Base-by-base conservation (phyloP, 2,329 filamentous ascomycete species). In the Graphium sp. region DNA sequence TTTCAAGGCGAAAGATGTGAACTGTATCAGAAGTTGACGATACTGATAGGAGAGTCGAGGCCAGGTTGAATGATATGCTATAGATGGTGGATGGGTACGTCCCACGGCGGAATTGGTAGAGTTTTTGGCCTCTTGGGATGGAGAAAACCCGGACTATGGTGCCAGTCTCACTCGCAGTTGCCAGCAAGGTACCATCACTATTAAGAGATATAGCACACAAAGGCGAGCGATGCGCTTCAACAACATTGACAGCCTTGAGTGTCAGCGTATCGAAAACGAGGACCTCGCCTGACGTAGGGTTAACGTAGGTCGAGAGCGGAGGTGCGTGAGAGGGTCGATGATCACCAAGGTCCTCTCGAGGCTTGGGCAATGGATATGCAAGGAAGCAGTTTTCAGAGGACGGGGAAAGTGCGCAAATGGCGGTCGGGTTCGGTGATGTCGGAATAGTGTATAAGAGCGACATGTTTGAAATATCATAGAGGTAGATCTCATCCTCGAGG, bases 391-490 rank as follows among this genome's bases (percentile, higher is more conserved):
- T 84, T 34, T 95, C 87, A 5, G 85, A 93, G 2, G 84, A 93
- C 2, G 89, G 83, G 2, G 87, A 93, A 5, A 98, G 66, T 4
- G 85, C 81, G 53, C 84, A 93, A 35, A 95, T 89, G 19, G 83
- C 84, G 37, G 73, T 74, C 1, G 85, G 82, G 44, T 98, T 98
- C 6, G 89, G 82, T 4, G 87, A 94, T 5, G 87, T 95, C 34
- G 84, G 74, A 38, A 95, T 92, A 5, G 83, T 92, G 50, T 84
- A 79, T 22, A 95, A 63, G 33, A 95, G 70, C 43, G 80, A 87
- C 87, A 98, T 95, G 48, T 94, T 95, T 53, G 85, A 84, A 39
- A 98, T 95, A 50, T 98, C 89, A 58, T 98, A 98, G 27, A 98
- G 67, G 54, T 95, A 98, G 36, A 95, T 92, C 48, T 93, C 80